phyloP scores from a whole-genome alignment of 2,329 filamentous ascomycete genomes.

The Epichloe gansuensis region DNA sequence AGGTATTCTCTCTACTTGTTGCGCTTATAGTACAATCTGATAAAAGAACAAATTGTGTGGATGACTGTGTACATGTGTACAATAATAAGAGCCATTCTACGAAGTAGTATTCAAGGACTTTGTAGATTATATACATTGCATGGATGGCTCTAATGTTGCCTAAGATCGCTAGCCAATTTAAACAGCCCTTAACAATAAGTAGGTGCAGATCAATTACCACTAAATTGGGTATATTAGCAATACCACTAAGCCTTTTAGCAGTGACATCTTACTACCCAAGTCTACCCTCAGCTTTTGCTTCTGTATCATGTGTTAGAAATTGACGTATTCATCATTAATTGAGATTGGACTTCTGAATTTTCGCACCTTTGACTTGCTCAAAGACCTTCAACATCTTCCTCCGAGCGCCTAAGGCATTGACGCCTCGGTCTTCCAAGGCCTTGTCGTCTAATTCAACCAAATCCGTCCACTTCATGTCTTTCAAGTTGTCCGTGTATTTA shows the following conservation, averaged over 20 bases:
- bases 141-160: background rate
- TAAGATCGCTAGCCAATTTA: background rate
- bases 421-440: conserved; percentile 80
- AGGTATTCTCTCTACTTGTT: background rate
- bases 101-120: background rate
- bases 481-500: conserved; percentile 97
- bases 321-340: background rate
- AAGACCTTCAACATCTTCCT: conserved; percentile 99
- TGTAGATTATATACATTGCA: background rate
- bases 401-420: conserved; percentile 86
- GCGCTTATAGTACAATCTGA: background rate
- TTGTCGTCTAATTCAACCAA: conserved; percentile 86
- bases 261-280: conserved; percentile 27
- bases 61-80: background rate
- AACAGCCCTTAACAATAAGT: background rate
- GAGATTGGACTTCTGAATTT: background rate
- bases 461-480: conserved; percentile 94
- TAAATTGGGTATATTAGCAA: background rate
- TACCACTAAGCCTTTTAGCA: background rate
- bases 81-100: background rate
- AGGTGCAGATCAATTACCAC: background rate
- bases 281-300: conserved; percentile 64
- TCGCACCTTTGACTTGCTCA: conserved; percentile 74
- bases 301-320: conserved; percentile 25
- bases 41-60: background rate